Percentiles rank a stretch among this genome's conserved stretches.
phyloP scores from a whole-genome alignment of 345 rosid species.

The Gossypium stocksii region DNA sequence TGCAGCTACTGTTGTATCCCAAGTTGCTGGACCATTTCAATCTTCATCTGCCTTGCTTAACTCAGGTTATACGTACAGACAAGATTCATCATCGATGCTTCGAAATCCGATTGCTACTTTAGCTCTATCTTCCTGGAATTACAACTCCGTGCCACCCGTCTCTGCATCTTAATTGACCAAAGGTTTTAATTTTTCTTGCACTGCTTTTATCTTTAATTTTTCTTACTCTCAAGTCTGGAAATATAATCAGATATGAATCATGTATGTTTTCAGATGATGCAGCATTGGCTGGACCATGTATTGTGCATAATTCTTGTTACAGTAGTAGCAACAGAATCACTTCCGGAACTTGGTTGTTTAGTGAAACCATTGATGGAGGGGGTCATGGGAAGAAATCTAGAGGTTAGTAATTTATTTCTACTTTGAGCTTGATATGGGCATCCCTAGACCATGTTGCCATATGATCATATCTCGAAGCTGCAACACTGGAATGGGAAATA shows the following conservation, averaged over 20 bases:
- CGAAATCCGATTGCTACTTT: slow-evolving; percentile 36
- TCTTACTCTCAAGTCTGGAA: background rate
- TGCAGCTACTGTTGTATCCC: slow-evolving; percentile 46
- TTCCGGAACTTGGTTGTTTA: slow-evolving; percentile 28
- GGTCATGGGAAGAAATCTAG: slow-evolving; percentile 30
- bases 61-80: slow-evolving; percentile 32
- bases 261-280: slow-evolving; percentile 30
- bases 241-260: background rate
- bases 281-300: slow-evolving; percentile 21
- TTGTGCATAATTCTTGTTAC: slow-evolving; percentile 29
- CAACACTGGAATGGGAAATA: background rate
- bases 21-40: slow-evolving; percentile 37
- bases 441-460: background rate
- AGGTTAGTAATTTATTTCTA: slow-evolving; percentile 31
- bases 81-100: slow-evolving; percentile 44
- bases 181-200: slow-evolving; percentile 30
- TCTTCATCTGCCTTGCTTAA: slow-evolving; percentile 47
- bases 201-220: background rate
- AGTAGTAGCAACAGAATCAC: slow-evolving; percentile 47
- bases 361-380: slow-evolving; percentile 27
- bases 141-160: slow-evolving; percentile 31
- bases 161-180: slow-evolving; percentile 29
- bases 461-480: background rate
- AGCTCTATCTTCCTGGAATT: slow-evolving; percentile 54
- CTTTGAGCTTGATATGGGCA: background rate